phyloP scores from a whole-genome alignment of 495 filamentous ascomycete genomes.

The Lindgomyces ingoldianus region DNA sequence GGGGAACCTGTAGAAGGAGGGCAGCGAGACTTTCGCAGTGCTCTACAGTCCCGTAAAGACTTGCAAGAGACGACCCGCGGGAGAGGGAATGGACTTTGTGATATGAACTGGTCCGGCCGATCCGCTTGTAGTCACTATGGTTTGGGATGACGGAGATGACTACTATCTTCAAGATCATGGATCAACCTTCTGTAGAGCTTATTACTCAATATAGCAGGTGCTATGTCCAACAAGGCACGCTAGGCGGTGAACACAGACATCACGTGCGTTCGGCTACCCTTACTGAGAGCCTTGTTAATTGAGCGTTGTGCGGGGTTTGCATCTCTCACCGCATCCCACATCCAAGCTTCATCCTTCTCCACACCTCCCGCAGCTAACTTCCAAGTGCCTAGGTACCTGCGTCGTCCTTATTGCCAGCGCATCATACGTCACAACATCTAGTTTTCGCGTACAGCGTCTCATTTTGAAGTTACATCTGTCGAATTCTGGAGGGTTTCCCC shows the following conservation, averaged over 20 bases:
- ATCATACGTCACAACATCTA: constrained; percentile 19
- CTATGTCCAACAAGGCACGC: neutral
- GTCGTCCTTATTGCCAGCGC: constrained; percentile 12
- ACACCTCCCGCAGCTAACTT: neutral
- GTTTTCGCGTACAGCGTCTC: constrained; percentile 7
- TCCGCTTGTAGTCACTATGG: too few species aligned
- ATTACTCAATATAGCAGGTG: constrained; percentile 17
- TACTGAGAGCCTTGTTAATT: neutral
- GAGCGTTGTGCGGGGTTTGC: constrained; percentile 19
- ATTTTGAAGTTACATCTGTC: constrained; percentile 14
- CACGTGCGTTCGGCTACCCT: constrained; percentile 6
- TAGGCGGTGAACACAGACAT: constrained; percentile 3
- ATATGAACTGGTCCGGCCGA: too few species aligned
- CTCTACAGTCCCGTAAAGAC: too few species aligned
- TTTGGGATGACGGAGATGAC: neutral
- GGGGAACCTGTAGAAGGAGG: too few species aligned
- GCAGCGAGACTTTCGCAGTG: too few species aligned
- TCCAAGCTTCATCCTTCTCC: neutral
- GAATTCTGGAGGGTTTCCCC: neutral
- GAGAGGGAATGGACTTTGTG: too few species aligned
- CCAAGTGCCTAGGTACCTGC: neutral
- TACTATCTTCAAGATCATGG: neutral
- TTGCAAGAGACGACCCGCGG: too few species aligned
- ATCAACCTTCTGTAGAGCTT: constrained; percentile 10
- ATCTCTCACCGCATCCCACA: neutral